A percentile compares a stretch with the other conserved stretches of the same genome.
phyloP scores from a whole-genome alignment of 2,329 filamentous ascomycete species.

The Xylaria sp. region DNA sequence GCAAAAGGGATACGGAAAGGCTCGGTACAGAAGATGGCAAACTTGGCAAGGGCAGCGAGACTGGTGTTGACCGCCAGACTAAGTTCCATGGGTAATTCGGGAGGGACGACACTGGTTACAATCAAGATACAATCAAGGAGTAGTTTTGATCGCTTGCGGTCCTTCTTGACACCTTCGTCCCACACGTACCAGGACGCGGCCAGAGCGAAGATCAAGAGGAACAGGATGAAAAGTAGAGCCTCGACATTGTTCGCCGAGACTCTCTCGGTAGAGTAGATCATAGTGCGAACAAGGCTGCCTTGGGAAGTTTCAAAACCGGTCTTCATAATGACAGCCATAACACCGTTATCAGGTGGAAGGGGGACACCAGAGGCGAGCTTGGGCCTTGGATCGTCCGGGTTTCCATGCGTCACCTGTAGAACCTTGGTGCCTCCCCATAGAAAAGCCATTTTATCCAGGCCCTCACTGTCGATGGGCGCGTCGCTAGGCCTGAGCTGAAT shows the following conservation, averaged over 20 bases:
- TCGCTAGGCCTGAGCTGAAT: conserved; percentile 87
- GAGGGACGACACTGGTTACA: conserved; percentile 96
- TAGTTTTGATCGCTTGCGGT: conserved; percentile 96
- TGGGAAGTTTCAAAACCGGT: conserved; percentile 99
- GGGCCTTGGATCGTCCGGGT: conserved; percentile 73
- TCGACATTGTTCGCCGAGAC: conserved; percentile 98
- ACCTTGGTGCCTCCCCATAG: conserved; percentile 98
- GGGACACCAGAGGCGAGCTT: conserved; percentile 78
- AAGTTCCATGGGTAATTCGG: conserved; percentile 97
- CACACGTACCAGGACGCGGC: conserved; percentile 99
- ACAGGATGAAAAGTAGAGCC: conserved; percentile 95
- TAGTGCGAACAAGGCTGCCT: conserved; percentile 94
- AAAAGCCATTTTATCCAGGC: conserved; percentile 94
- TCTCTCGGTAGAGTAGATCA: conserved; percentile 99
- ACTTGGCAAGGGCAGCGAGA: conserved; percentile 90
- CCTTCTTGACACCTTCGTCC: conserved; percentile 92
- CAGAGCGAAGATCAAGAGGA: conserved; percentile 93
- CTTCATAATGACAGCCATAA: conserved; percentile 92
- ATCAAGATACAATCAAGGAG: conserved; percentile 97
- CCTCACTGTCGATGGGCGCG: conserved; percentile 82
- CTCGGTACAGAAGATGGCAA: conserved; percentile 97
- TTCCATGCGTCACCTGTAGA: conserved; percentile 90
- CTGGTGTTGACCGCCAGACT: conserved; percentile 97
- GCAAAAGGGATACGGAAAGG: conserved; percentile 98
- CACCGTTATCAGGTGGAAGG: conserved; percentile 88